Conservation (phyloP, 805 yeast species). For the Sugiyamaella chiloensis region DNA sequence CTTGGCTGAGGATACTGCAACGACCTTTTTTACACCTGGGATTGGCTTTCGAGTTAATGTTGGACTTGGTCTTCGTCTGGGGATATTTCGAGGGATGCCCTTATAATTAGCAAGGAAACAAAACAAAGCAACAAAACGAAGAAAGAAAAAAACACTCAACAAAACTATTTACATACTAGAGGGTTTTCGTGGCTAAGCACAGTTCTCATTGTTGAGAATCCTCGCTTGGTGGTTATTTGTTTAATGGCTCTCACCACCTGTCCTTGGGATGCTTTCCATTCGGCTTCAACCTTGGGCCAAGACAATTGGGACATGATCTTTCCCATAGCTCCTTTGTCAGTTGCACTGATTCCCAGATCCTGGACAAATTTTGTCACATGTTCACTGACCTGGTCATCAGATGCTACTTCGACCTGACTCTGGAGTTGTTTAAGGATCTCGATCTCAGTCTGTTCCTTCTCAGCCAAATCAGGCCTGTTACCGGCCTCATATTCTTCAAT, state of each 20-base stretch:
- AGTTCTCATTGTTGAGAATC: conserved; percentile 27
- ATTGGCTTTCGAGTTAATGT: conserved; percentile 42
- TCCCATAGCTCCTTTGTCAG: conserved; percentile 22
- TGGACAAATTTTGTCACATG: conserved; percentile 30
- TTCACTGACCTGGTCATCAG: conserved; percentile 42
- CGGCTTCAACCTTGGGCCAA: conserved; percentile 29
- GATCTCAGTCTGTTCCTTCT: conserved; percentile 49
- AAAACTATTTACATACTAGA: conserved; percentile 42
- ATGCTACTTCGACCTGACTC: conserved; percentile 45
- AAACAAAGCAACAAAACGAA: not conserved
- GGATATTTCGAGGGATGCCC: conserved; percentile 42
- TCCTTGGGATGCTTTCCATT: conserved; percentile 32
- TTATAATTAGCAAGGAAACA: conserved; percentile 26
- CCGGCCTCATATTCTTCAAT: conserved; percentile 45
- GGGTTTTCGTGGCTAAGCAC: conserved; percentile 48
- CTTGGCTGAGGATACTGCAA: conserved; percentile 71
- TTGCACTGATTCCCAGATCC: conserved; percentile 14
- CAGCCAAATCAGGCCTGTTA: conserved; percentile 51
- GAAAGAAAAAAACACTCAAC: not conserved
- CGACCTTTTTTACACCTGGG: conserved; percentile 56
- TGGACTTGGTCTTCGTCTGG: conserved; percentile 54
- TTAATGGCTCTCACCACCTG: conserved; percentile 29
- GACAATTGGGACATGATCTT: conserved; percentile 26
- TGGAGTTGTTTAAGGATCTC: conserved; percentile 42
- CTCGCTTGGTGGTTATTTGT: conserved; percentile 20